Evolutionary conservation across 78 protist genomes (phyloP), one percentile per base, ranked within the genome.

Genomic region (Ministeria vibrans): DNA sequence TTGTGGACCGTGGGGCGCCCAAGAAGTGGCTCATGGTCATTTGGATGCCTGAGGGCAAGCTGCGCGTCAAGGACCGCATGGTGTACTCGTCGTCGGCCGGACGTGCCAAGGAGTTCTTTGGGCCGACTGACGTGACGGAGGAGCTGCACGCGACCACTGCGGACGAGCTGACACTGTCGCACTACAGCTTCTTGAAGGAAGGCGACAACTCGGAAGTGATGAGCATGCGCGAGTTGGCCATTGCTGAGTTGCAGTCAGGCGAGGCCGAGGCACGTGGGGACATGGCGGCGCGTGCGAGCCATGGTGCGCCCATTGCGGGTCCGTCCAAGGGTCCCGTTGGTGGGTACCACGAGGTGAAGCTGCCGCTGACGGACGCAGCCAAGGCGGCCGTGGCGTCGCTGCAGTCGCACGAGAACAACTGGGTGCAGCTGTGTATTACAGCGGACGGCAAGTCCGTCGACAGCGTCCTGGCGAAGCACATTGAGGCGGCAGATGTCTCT

Each of bases 251-350:
- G n/a, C n/a, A n/a, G n/a, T n/a, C n/a, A n/a, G n/a, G n/a, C n/a
- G n/a, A n/a, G n/a, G n/a, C n/a, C n/a, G n/a, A n/a, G n/a, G n/a
- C n/a, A n/a, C n/a, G n/a, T n/a, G n/a, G n/a, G n/a, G n/a, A n/a
- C n/a, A n/a, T n/a, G n/a, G n/a, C n/a, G n/a, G n/a, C n/a, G n/a
- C n/a, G n/a, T n/a, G n/a, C n/a, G n/a, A n/a, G n/a, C n/a, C n/a
- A n/a, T n/a, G n/a, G n/a, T n/a, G n/a, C n/a, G n/a, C n/a, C n/a
- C n/a, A 63, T 63, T 32, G 71, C 28, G 13, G 34, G 7, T 34
- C 71, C 71, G 20, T 63, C 71, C 18, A 63, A 63, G 71, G 71
- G 71, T 1, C n/a, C n/a, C n/a, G 34, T 63, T 32, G 71, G 71
- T 25, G 71, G 71, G 13, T 63, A 63, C 41, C 71, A 63, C 41